phyloP scores from a whole-genome alignment of 306 rosid genomes.

The Mimosa pudica region DNA sequence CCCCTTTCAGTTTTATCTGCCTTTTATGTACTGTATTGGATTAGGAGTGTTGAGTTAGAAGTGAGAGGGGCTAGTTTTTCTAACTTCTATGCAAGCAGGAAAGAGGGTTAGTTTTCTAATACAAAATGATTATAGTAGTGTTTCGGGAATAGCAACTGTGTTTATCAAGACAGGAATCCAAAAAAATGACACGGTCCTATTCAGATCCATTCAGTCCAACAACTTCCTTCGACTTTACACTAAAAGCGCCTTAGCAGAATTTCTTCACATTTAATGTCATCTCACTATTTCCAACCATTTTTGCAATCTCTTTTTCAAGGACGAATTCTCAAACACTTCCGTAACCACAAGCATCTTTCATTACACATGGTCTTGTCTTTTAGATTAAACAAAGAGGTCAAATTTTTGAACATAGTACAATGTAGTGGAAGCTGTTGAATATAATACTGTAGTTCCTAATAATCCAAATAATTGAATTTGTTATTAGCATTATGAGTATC shows the following conservation, averaged over 20 bases:
- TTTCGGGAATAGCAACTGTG: constrained; percentile 30
- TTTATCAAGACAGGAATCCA: constrained; percentile 28
- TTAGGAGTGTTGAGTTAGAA: too few species aligned
- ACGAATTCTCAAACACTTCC: background rate
- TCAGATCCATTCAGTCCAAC: background rate
- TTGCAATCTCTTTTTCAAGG: background rate
- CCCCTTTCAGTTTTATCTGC: too few species aligned
- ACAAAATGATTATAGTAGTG: constrained; percentile 27
- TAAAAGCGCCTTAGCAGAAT: background rate
- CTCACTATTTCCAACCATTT: background rate
- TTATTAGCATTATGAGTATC: background rate
- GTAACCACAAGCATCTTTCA: background rate
- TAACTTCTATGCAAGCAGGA: background rate
- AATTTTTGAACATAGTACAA: background rate
- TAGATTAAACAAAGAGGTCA: background rate
- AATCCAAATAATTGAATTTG: background rate
- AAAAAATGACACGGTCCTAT: background rate
- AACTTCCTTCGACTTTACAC: background rate
- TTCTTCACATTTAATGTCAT: background rate
- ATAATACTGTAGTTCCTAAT: background rate
- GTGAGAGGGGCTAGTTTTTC: background rate
- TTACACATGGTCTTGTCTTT: background rate
- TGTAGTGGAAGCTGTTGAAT: background rate
- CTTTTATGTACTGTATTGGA: too few species aligned
- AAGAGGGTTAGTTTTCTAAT: background rate